Evolutionary conservation across 345 rosid genomes (phyloP), one percentile per base, ranked within the genome.

Genomic region (Turnera subulata): DNA sequence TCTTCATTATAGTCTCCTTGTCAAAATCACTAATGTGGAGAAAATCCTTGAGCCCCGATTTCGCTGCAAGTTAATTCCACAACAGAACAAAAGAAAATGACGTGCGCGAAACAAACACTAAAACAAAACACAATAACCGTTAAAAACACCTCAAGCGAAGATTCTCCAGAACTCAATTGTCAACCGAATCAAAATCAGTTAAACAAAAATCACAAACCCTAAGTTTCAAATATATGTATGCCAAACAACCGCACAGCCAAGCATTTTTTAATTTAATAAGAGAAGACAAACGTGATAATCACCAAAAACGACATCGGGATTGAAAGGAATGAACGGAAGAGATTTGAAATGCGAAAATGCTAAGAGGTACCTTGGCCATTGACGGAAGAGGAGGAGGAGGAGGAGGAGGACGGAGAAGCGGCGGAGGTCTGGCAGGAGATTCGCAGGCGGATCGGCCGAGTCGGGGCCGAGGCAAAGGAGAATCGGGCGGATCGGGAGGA

Each of bases 1-100:
- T 93, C 68, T 65, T 74, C 70, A 83, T 52, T 17, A 93, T 75
- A 3, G 94, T 85, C 46, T 62, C 83, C 59, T 86, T 93, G 74
- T 93, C 96, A 67, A 89, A 93, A 74, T 93, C 97, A 70, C 58
- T 69, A 50, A 87, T 87, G 71, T 80, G 88, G 56, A 89, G 72
- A 75, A 93, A 89, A 71, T 85, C 96, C 74, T 83, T 83, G 67
- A 64, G 55, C 46, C 69, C 71, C 43, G 68, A 42, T 55, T 76
- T 77, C 26, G 52, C 99, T 89, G 80, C 47, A 46, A 51, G 58
- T 20, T 25, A 49, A 45, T 62, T 66, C 37, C 29, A 23, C 24
- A 68, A 59, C 70, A 56, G 13, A n/a, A 55, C 20, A 60, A 14
- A 49, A 47, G 26, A 35, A 11, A 38, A 24, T 45, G 4, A 50